These are phyloP conservation scores for Quercus glauca DNA, from an alignment of 306 rosid genomes.

Conservation along the genomic window DNA sequence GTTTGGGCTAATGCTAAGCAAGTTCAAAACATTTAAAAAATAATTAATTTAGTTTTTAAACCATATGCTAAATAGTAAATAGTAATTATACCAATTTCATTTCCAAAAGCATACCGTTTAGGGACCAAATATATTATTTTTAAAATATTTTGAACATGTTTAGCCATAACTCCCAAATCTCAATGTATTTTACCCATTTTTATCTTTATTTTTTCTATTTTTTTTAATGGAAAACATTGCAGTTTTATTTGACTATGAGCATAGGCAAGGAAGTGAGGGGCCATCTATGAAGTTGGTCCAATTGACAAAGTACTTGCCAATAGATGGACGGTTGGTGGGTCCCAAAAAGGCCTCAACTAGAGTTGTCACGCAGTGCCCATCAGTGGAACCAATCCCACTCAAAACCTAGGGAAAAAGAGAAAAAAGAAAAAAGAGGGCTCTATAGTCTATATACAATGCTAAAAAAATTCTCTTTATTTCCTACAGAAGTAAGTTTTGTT, in stretches of 20 bases:
- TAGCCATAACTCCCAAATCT: too few species aligned
- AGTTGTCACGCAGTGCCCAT: background rate
- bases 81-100: too few species aligned
- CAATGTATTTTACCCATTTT: too few species aligned
- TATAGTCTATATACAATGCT: background rate
- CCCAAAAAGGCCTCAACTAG: background rate
- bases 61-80: too few species aligned
- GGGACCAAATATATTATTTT: too few species aligned
- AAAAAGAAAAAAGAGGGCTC: background rate
- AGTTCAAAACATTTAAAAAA: too few species aligned
- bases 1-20: too few species aligned
- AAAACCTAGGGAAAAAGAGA: background rate
- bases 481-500: too few species aligned
- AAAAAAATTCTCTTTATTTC: background rate
- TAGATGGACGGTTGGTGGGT: background rate
- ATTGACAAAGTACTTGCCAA: background rate
- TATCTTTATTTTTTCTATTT: too few species aligned
- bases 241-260: slow-evolving; percentile 27
- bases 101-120: too few species aligned
- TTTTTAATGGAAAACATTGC: background rate
- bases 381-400: slow-evolving; percentile 1
- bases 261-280: background rate
- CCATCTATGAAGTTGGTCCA: slow-evolving; percentile 16
- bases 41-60: too few species aligned
- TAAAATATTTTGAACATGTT: too few species aligned